A percentile compares a stretch with the other conserved stretches of the same genome.
phyloP scores from a whole-genome alignment of 2,329 filamentous ascomycete species.

The Cryphonectria radicalis region DNA sequence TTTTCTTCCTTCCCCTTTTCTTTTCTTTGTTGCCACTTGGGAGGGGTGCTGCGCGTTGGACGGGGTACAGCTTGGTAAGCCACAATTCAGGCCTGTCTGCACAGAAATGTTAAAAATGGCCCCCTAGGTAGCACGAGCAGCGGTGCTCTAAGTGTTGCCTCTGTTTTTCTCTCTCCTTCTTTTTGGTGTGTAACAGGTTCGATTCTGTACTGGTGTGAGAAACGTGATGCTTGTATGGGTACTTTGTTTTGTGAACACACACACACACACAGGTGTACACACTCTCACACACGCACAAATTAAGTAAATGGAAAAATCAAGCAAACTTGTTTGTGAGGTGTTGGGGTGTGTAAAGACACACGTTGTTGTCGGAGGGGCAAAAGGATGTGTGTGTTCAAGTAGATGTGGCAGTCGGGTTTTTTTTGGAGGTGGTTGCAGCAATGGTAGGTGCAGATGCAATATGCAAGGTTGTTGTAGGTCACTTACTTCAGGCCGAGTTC shows the following conservation, averaged over 20 bases:
- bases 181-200: neutral
- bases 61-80: constrained; percentile 28
- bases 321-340: neutral
- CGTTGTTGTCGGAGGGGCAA: neutral
- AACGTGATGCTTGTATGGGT: neutral
- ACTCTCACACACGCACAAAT: neutral
- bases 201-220: neutral
- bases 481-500: neutral
- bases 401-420: neutral
- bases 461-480: neutral
- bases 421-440: constrained; percentile 3
- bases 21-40: neutral
- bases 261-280: too few species aligned
- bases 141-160: neutral
- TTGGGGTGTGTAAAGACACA: neutral
- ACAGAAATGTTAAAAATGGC: constrained; percentile 15
- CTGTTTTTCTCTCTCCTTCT: neutral
- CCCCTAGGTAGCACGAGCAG: constrained; percentile 7
- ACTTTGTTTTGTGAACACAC: neutral
- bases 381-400: neutral
- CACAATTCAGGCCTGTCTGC: constrained; percentile 18
- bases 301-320: too few species aligned
- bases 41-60: constrained; percentile 12
- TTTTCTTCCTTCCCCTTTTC: neutral
- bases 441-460: neutral